Base-by-base conservation (phyloP, 2,329 filamentous ascomycete species). In the Fusarium chlamydosporum region DNA sequence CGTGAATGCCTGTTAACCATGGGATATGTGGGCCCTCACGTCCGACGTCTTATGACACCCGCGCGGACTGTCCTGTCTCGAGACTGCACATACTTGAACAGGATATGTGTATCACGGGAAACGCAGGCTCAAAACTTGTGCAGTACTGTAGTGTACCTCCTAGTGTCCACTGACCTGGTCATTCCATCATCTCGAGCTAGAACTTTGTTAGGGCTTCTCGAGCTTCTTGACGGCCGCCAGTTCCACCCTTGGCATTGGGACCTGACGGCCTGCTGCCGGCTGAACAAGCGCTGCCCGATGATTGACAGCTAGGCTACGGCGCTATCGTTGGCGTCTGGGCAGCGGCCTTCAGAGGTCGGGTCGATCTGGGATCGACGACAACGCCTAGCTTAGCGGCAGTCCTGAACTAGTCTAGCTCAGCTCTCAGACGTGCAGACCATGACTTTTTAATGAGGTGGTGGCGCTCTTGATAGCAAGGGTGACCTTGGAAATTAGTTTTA, bases 341-440 rank as follows among this genome's bases (percentile, higher is more conserved):
- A 42, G 58, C 55, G 58, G 61, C 56, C 34, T 54, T 57, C 40
- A 33, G 35, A 61, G 62, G 45, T 50, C 67, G 69, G 67, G 70
- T 51, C 63, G 72, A 74, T 74, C 72, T 68, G 61, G 70, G 72
- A 74, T 74, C 72, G 69, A 70, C 71, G 58, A 58, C 20, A 57
- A 53, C 38, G 45, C 16, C 52, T 70, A 68, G 59, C 37, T 55
- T 72, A 72, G 70, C 53, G 64, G 65, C 53, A 59, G 51, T 56
- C 67, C 54, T 42, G 40, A 61, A 61, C 15, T 38, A 58, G 61
- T 23, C 34, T 51, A 51, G 47, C 7, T 16, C 18, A 38, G 23
- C 23, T 15, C 37, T 59, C 56, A 59, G 70, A 20, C 50, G 38
- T n/a, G 13, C n/a, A 43, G 34, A 35, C 56, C 40, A 52, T 50